These are phyloP conservation scores for Pseudogymnoascus sp. DNA, from an alignment of 2,329 filamentous ascomycete genomes.

Conservation along the genomic window DNA sequence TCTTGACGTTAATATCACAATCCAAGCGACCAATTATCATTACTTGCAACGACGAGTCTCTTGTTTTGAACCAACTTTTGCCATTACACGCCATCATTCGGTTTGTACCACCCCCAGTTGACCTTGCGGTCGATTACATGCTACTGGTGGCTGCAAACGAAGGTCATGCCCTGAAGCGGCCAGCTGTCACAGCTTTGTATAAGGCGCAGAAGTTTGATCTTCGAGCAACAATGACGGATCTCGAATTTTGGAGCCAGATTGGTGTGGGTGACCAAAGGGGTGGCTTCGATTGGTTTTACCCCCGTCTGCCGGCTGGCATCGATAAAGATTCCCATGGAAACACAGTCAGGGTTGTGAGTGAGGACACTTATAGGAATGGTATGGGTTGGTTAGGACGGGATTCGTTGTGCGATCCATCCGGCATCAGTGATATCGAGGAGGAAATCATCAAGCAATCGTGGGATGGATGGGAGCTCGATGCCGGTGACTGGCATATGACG, in stretches of 20 bases:
- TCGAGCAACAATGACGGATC: slow-evolving; percentile 70
- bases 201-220: slow-evolving; percentile 62
- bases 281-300: slow-evolving; percentile 83
- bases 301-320: slow-evolving; percentile 63
- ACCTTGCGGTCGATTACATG: slow-evolving; percentile 70
- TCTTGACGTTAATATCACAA: slow-evolving; percentile 66
- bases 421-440: slow-evolving; percentile 43
- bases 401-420: slow-evolving; percentile 33
- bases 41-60: slow-evolving; percentile 86
- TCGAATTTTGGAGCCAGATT: slow-evolving; percentile 97
- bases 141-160: slow-evolving; percentile 79
- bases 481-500: slow-evolving; percentile 48
- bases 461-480: slow-evolving; percentile 59
- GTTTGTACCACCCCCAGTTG: slow-evolving; percentile 56
- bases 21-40: slow-evolving; percentile 90
- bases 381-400: slow-evolving; percentile 74
- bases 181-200: slow-evolving; percentile 63
- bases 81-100: slow-evolving; percentile 79
- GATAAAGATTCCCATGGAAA: slow-evolving; percentile 62
- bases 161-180: slow-evolving; percentile 67
- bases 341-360: slow-evolving; percentile 69
- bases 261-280: slow-evolving; percentile 82
- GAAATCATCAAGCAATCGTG: slow-evolving; percentile 58
- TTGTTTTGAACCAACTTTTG: slow-evolving; percentile 68
- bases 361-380: slow-evolving; percentile 65